phyloP scores from a whole-genome alignment of 441 rosid genomes.

The Codiaeum variegatum region DNA sequence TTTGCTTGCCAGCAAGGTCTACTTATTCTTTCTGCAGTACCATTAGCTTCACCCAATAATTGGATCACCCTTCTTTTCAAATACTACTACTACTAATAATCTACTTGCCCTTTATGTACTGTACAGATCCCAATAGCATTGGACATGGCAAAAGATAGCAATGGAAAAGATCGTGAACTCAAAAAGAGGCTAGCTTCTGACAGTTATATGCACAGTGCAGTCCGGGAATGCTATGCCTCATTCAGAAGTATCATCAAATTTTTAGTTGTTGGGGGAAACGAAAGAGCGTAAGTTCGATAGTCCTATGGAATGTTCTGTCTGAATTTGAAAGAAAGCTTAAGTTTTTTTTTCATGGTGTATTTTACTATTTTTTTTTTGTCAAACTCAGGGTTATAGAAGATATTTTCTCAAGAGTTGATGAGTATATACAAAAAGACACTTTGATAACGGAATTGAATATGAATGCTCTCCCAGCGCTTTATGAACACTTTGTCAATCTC shows the following conservation, averaged over 20 bases:
- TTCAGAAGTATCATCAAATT: conserved; percentile 63
- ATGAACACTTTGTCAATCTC: conserved; percentile 77
- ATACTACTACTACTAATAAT: neutral
- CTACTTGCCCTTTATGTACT: neutral
- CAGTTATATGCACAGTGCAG: conserved; percentile 84
- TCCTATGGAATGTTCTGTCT: conserved; percentile 1
- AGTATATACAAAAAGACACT: conserved; percentile 33
- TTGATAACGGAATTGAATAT: conserved; percentile 61
- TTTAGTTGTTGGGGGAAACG: conserved; percentile 75
- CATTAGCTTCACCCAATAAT: neutral
- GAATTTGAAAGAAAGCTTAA: neutral
- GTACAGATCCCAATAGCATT: conserved; percentile 91
- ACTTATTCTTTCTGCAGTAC: conserved; percentile 10
- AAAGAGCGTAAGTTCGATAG: conserved; percentile 53
- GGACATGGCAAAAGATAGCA: conserved; percentile 99
- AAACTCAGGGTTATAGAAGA: conserved; percentile 44
- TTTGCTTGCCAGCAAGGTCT: conserved; percentile 97
- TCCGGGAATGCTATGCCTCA: conserved; percentile 92
- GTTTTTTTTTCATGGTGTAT: neutral
- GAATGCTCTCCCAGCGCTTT: conserved; percentile 89
- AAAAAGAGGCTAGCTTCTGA: conserved; percentile 71
- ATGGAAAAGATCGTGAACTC: conserved; percentile 84
- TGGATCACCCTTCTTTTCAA: neutral
- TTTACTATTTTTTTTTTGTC: conserved; percentile 3
- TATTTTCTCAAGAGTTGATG: conserved; percentile 55